Evolutionary conservation across 2,329 filamentous ascomycete genomes (phyloP), one percentile per base, ranked within the genome.

Genomic region (Coniochaeta hoffmannii): DNA sequence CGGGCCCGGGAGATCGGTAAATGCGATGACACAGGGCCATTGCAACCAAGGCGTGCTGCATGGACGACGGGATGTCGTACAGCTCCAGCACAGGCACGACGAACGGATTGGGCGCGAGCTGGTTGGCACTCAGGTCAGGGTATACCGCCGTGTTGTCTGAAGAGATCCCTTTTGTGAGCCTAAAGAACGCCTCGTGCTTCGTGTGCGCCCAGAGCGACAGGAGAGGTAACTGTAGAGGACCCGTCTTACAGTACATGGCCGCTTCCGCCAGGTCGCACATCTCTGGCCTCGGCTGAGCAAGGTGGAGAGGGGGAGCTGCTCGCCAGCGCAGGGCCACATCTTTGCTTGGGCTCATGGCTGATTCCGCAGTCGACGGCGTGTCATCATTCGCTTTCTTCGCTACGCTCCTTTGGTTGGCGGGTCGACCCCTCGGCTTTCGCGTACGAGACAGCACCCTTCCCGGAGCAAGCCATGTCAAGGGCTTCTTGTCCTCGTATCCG

Each of bases 401-500:
- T 5, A 28, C 12, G 12, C 19, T 12, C 12, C 10, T 44, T 26
- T 31, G n/a, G n/a, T 34, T 30, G 12, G 46, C 6, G 15, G 17
- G n/a, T 17, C 22, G 35, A 9, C 19, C 15, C 34, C 55, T 60
- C 31, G 50, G 26, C 54, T 32, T 55, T 10, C 57, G 35, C 1
- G 41, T n/a, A 1, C 60, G 60, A 4, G 58, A 62, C 36, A 58
- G 41, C 8, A 60, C 59, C 26, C 57, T 58, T 30, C 58, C 58
- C 1, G 60, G 60, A 1, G 60, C 57, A 7, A 63, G 53, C 61
- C 61, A 63, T 1, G 50, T 58, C 52, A 63, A 35, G 4, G 61
- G 61, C 52, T 61, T 63, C 55, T 61, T 62, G 53, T 61, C 57
- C 36, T 55, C 57, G 51, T 59, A 63, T 0, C 61, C 61, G 10